A percentile compares a stretch with the other conserved stretches of the same genome.
Evolutionary conservation across 441 rosid genomes (phyloP).

Genomic region (Mallotus japonicus): DNA sequence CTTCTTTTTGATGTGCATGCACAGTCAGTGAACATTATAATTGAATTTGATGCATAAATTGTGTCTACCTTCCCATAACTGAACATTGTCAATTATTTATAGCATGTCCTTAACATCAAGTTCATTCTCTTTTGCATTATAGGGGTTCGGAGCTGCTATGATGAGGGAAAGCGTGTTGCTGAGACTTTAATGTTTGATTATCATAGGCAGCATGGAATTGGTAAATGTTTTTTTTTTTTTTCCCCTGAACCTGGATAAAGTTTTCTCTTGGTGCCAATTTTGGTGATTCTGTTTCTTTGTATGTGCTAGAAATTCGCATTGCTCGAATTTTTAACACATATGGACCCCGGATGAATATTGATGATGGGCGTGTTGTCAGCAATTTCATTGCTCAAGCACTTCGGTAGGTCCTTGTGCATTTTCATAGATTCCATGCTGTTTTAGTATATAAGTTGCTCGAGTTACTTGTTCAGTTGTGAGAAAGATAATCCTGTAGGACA

Average conservation of each 20-base stretch:
- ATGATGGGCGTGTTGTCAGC: constrained; percentile 99
- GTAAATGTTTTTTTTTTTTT: constrained; percentile 33
- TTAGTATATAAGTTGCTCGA: too few relatives aligned
- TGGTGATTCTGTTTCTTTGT: background rate
- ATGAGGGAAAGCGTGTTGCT: constrained; percentile 96
- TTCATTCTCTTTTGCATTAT: constrained; percentile 12
- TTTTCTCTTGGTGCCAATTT: constrained; percentile 6
- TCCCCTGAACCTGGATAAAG: constrained; percentile 8
- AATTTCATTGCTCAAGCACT: constrained; percentile 96
- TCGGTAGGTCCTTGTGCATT: constrained; percentile 42
- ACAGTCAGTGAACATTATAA: background rate
- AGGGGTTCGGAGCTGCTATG: constrained; percentile 91
- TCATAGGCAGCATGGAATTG: constrained; percentile 94
- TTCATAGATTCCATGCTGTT: too few relatives aligned
- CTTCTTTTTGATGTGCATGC: background rate
- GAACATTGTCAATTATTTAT: background rate
- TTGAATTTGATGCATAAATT: background rate
- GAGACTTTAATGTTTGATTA: constrained; percentile 97
- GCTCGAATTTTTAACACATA: constrained; percentile 96
- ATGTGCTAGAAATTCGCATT: constrained; percentile 63
- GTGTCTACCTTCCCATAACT: too few relatives aligned
- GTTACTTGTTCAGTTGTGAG: background rate
- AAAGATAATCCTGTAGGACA: background rate
- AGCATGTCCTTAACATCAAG: background rate
- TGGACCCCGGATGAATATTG: constrained; percentile 98